These are phyloP conservation scores for Chenopodium quinoa DNA, from an alignment of 148 eudicot species.

Conservation along the genomic window DNA sequence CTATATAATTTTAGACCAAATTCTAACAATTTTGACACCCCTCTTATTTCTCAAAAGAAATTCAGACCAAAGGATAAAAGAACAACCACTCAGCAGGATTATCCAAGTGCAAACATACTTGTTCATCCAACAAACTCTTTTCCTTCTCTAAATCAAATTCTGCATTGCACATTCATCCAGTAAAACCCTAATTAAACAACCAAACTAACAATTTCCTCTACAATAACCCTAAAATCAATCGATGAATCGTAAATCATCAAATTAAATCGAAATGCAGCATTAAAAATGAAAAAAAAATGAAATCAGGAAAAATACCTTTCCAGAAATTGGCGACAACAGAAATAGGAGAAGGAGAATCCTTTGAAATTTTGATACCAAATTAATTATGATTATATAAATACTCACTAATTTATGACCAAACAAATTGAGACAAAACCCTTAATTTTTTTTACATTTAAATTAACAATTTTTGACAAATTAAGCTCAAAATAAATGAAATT, in stretches of 20 bases:
- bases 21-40: no score
- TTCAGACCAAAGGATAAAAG: no score
- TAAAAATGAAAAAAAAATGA: not conserved
- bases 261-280: not conserved
- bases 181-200: not conserved
- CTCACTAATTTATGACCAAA: no score
- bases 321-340: slow-evolving; percentile 82
- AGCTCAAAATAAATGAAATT: no score
- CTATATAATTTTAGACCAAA: no score
- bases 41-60: no score
- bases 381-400: no score
- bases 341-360: slow-evolving; percentile 45
- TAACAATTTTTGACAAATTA: no score
- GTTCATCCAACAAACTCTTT: slow-evolving; percentile 85
- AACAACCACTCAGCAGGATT: no score
- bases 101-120: slow-evolving; percentile 85
- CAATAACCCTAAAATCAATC: not conserved
- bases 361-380: no score
- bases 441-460: no score
- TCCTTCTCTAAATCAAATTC: slow-evolving; percentile 98
- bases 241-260: not conserved
- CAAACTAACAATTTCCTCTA: not conserved
- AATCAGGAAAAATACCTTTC: slow-evolving; percentile 54
- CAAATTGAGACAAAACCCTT: no score
- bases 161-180: slow-evolving; percentile 26